Base-by-base conservation (phyloP, 345 rosid species). In the Euphorbia peplus region DNA sequence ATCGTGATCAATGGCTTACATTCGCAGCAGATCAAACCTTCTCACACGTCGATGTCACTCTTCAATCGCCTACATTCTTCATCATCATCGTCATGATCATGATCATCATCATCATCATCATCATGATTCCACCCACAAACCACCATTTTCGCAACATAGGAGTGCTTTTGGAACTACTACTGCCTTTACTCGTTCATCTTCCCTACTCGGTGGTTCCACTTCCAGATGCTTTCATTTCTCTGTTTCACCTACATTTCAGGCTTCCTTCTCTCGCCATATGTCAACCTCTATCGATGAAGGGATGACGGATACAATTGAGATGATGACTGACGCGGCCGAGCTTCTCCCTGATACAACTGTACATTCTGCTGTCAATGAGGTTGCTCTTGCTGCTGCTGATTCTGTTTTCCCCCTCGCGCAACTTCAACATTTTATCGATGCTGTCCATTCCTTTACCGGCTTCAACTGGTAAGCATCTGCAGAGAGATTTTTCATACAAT, bases 381-480 rank as follows among this genome's bases (percentile, higher is more conserved):
- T 91, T 69, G 80, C 97, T 22, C 12, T 81, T 67, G 95, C 95
- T 22, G 90, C 95, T 78, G 83, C 81, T 5, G 97, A 87, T 77
- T 85, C 87, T 55, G 85, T 78, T 80, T 76, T 77, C 7, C 92
- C 92, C 19, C 79, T 91, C 2, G 82, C 81, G 11, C 79, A 75
- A 18, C 84, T 91, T 83, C 97, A 91, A 83, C 78, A 91, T 71
- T 54, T 85, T 30, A 86, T 91, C 48, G 90, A 86, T 73, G 79
- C 79, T 29, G 88, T 89, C 61, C 95, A 89, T 77, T 42, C 82
- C 8, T 81, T 48, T 73, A 84, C 91, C 0, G 97, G 93, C 21
- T 61, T 89, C 15, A 84, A 72, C 71, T 91, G 95, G 95, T 90
- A n/a, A 4, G 1, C n/a, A n/a, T n/a, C 10, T 39, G 42, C 42